Evolutionary conservation across 2,329 filamentous ascomycete genomes (phyloP).

Genomic region (Lizonia empirigonia): DNA sequence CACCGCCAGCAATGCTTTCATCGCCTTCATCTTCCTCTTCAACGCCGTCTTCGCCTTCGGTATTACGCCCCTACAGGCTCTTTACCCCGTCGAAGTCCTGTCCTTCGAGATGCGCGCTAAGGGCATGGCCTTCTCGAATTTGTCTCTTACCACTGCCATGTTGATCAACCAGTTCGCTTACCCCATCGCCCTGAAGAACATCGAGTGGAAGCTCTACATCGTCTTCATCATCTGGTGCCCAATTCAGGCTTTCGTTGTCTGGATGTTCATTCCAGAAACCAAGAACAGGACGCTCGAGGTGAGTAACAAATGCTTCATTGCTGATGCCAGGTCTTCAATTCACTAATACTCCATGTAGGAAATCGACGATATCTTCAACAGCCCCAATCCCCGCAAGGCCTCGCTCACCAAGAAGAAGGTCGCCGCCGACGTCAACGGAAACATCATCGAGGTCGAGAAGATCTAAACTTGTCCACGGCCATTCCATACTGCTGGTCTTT

Average conservation of each 20-base stretch:
- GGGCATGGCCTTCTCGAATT: slow-evolving; percentile 56
- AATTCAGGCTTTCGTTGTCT: slow-evolving; percentile 26
- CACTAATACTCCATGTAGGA: slow-evolving; percentile 10
- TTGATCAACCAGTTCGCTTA: slow-evolving; percentile 41
- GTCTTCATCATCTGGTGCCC: slow-evolving; percentile 33
- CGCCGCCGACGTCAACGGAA: slow-evolving; percentile 23
- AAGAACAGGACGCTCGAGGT: slow-evolving; percentile 36
- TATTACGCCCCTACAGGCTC: slow-evolving; percentile 54
- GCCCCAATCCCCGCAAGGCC: slow-evolving; percentile 28
- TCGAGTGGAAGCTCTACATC: slow-evolving; percentile 34
- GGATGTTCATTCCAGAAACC: slow-evolving; percentile 34
- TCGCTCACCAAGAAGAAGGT: slow-evolving; percentile 35
- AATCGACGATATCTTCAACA: slow-evolving; percentile 33
- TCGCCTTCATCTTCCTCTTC: slow-evolving; percentile 53
- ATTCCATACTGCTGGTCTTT: not conserved
- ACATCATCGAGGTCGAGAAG: slow-evolving; percentile 35
- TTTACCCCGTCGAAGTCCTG: slow-evolving; percentile 58
- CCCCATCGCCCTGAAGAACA: slow-evolving; percentile 31
- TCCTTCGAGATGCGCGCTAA: slow-evolving; percentile 56
- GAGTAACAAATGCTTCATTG: not conserved
- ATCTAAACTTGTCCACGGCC: slow-evolving; percentile 9
- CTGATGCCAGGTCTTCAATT: not conserved
- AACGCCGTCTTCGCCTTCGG: slow-evolving; percentile 47
- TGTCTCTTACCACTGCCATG: slow-evolving; percentile 34
- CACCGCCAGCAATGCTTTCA: slow-evolving; percentile 34